These are phyloP conservation scores for Colletotrichum sp. DNA, from an alignment of 2,329 filamentous ascomycete genomes.

Conservation along the genomic window DNA sequence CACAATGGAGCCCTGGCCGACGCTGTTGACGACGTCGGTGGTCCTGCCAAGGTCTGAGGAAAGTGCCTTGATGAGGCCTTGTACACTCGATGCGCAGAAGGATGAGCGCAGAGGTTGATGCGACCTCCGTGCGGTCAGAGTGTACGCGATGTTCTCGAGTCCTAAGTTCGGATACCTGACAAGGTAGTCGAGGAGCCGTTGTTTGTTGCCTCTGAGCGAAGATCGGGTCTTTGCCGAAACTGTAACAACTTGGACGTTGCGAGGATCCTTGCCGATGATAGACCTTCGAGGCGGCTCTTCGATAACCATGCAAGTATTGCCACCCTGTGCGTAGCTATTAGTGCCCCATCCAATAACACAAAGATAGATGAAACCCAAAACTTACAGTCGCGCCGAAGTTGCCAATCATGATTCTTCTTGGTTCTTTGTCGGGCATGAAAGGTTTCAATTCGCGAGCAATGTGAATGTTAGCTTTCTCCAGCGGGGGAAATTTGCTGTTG, in stretches of 20 bases:
- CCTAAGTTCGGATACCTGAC: neutral
- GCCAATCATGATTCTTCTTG: constrained; percentile 62
- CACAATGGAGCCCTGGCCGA: neutral
- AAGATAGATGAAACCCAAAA: neutral
- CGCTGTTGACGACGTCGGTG: neutral
- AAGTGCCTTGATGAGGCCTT: neutral
- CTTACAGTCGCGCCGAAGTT: constrained; percentile 68
- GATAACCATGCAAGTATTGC: neutral
- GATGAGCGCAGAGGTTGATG: neutral
- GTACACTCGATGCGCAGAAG: neutral
- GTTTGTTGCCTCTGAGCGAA: neutral
- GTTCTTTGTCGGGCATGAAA: constrained; percentile 46
- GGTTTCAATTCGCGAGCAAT: constrained; percentile 56
- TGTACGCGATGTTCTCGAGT: neutral
- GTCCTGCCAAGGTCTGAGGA: neutral
- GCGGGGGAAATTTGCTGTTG: constrained; percentile 64
- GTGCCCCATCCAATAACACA: neutral
- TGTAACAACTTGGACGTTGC: neutral
- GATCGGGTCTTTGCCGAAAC: neutral
- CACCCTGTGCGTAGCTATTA: neutral
- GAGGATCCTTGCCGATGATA: neutral
- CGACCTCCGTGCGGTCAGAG: neutral
- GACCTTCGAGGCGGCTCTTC: neutral
- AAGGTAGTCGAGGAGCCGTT: neutral
- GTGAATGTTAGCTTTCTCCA: constrained; percentile 59